Base-by-base conservation (phyloP, 441 rosid genomes). In the Gossypium laxum region DNA sequence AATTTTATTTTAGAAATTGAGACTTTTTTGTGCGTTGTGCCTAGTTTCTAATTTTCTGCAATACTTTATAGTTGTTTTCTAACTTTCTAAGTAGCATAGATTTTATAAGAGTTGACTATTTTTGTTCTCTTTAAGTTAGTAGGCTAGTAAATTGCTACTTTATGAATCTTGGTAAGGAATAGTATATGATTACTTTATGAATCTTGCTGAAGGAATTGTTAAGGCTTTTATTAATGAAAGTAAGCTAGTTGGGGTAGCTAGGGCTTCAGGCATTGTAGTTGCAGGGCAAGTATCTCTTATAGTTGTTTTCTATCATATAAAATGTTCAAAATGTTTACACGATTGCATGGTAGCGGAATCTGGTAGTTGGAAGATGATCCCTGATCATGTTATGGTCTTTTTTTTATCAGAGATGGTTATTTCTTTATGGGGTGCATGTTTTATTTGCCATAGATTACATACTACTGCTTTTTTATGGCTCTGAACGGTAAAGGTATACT, bases 11-110 rank as follows among this genome's bases (percentile, higher is more conserved):
- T 62, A 38, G 67, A 62, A 18, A 62, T 62, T 18, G 51, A 8
- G 67, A 38, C 67, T n/a, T 62, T 38, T 14, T 38, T 7, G 47
- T 18, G 1, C 11, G 28, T 41, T 21, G 8, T 8, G 15, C 6
- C 67, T 62, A 34, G 50, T 38, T 62, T 62, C 51, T 38, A 38
- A 18, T 62, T 62, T 55, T 55, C 60, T 55, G 60, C 60, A 21
- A 55, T 55, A 8, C 60, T 21, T 55, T 21, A 55, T 8, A 55
- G 30, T 11, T 14, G 3, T 21, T 59, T 17, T 34, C 14, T 34
- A 38, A 61, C 24, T 17, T 61, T 61, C 24, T 7, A 0, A 34
- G 28, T 10, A 63, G 17, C 8, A 10, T 63, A 10, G 28, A 11
- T 22, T 18, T 38, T 38, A 14, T 10, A 63, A 51, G 32, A 19